A percentile compares a stretch with the other conserved stretches of the same genome.
Conservation (phyloP, 1,284 basidiomycete species). For the Cryptococcus hybrid region DNA sequence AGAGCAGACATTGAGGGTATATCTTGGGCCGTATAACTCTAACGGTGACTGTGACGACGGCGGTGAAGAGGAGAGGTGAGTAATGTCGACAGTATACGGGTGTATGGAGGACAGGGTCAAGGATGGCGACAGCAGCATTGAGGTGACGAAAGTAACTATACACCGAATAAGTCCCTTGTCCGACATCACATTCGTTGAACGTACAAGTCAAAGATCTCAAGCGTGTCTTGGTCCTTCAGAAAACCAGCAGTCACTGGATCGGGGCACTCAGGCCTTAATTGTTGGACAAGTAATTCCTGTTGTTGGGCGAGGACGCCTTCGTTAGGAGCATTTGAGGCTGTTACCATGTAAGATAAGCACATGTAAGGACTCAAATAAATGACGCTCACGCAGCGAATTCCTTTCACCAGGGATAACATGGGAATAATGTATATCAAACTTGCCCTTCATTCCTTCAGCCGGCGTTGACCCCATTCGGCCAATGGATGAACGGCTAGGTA, state of each 20-base stretch:
- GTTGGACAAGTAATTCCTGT: conserved; percentile 1
- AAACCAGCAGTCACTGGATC: conserved; percentile 39
- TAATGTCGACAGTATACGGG: conserved; percentile 38
- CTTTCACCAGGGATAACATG: conserved; percentile 28
- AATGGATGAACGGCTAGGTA: neutral
- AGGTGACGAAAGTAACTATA: conserved; percentile 35
- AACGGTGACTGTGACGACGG: conserved; percentile 49
- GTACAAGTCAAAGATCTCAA: conserved; percentile 41
- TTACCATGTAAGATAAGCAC: neutral
- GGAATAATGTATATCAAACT: conserved; percentile 21
- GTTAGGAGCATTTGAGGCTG: neutral
- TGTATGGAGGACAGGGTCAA: conserved; percentile 47
- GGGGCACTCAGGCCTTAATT: conserved; percentile 16
- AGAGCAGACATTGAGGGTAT: conserved; percentile 43
- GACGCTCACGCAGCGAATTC: conserved; percentile 22
- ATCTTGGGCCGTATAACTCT: conserved; percentile 45
- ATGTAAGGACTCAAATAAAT: neutral
- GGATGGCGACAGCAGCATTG: conserved; percentile 35
- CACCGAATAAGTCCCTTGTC: neutral
- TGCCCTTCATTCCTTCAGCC: neutral
- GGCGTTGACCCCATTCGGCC: neutral
- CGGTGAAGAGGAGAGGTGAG: conserved; percentile 49
- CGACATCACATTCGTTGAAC: conserved; percentile 3
- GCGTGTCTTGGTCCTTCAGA: conserved; percentile 27
- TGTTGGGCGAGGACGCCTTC: neutral